A percentile compares a stretch with the other conserved stretches of the same genome.
Conservation (phyloP, 129 eudicot species). For the Arctium minus region DNA sequence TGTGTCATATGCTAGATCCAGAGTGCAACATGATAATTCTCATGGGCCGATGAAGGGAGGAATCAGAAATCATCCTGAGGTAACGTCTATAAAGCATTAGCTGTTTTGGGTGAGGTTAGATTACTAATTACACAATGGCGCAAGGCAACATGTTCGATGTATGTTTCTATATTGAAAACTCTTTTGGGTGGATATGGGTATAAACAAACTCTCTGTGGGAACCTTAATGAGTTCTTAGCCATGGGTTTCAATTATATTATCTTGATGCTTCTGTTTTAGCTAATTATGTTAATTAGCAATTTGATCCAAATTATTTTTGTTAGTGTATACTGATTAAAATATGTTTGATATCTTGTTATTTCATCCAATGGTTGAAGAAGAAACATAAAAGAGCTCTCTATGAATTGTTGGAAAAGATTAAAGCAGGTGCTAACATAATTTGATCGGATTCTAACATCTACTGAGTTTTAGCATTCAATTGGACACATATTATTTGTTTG, state of each 20-base stretch:
- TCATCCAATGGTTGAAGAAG: slow-evolving; percentile 51
- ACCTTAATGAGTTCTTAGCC: not conserved
- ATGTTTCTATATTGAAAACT: too few species aligned
- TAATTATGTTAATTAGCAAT: too few species aligned
- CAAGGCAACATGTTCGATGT: not conserved
- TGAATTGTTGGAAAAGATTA: slow-evolving; percentile 62
- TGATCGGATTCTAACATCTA: not conserved
- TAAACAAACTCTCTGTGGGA: not conserved
- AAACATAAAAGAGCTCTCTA: slow-evolving; percentile 53
- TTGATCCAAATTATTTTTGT: not conserved
- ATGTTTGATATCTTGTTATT: not conserved
- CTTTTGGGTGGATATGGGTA: not conserved
- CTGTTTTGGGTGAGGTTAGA: too few species aligned
- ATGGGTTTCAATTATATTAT: not conserved
- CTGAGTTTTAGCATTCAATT: not conserved
- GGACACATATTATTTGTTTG: not conserved
- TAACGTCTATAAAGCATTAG: too few species aligned
- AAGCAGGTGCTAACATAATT: slow-evolving; percentile 37
- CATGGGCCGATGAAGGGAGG: slow-evolving; percentile 94
- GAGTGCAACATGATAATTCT: slow-evolving; percentile 81
- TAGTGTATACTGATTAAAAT: not conserved
- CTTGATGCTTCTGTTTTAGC: too few species aligned
- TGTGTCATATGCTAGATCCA: slow-evolving; percentile 56
- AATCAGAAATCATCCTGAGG: not conserved
- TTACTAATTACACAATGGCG: slow-evolving; percentile 4